Conservation (phyloP, 2,329 filamentous ascomycete species). For the Alternaria consortialis region DNA sequence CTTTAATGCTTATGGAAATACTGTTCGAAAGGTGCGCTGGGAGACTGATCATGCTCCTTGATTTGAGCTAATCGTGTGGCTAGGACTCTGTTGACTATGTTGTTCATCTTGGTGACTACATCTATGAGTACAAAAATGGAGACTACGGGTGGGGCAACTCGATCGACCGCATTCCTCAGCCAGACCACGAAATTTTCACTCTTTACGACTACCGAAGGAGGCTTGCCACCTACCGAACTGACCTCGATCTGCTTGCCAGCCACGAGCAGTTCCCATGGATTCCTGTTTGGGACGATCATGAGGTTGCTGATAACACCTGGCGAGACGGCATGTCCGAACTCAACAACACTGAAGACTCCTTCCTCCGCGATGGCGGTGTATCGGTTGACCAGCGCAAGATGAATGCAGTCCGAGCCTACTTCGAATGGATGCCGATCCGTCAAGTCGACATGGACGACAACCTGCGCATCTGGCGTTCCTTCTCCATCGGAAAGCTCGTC, state of each 20-base stretch:
- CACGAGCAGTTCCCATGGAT: constrained; percentile 56
- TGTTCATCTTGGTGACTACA: constrained; percentile 55
- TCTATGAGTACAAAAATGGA: constrained; percentile 54
- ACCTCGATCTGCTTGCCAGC: constrained; percentile 51
- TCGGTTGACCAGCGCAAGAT: constrained; percentile 57
- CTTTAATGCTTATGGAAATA: constrained; percentile 59
- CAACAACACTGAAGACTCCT: constrained; percentile 57
- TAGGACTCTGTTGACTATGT: constrained; percentile 56
- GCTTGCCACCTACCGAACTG: constrained; percentile 53
- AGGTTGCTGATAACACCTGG: constrained; percentile 55
- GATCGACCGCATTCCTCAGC: constrained; percentile 43
- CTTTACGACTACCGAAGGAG: constrained; percentile 57
- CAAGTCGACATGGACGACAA: constrained; percentile 57
- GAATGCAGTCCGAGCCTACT: constrained; percentile 57
- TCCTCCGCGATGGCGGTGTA: constrained; percentile 51
- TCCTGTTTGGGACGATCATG: constrained; percentile 57
- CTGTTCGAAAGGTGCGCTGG: constrained; percentile 40
- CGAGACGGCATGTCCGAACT: constrained; percentile 52
- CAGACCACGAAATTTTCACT: constrained; percentile 51
- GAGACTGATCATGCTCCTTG: background rate
- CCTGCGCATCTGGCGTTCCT: constrained; percentile 54
- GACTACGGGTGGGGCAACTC: constrained; percentile 49
- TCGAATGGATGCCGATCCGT: constrained; percentile 57
- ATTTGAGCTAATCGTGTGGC: constrained; percentile 14
- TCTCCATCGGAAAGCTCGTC: constrained; percentile 53